Conservation (phyloP, 768 basidiomycete genomes). For the Russula dissimulans region DNA sequence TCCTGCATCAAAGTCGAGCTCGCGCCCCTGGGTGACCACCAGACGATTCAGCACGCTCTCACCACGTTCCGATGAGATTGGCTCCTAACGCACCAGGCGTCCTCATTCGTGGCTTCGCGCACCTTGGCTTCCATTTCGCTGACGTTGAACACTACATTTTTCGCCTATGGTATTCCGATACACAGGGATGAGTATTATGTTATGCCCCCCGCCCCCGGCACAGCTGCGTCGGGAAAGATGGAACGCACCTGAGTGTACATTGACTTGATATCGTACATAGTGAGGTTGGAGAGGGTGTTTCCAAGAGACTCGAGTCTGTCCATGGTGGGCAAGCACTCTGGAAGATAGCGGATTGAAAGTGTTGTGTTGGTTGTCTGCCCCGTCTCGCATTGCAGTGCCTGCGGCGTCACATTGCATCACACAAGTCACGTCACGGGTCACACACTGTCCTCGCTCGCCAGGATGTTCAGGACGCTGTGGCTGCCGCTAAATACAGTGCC, state of each 20-base stretch:
- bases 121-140: slow-evolving; percentile 98
- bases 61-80: not conserved
- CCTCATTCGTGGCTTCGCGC: slow-evolving; percentile 93
- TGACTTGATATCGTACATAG: slow-evolving; percentile 88
- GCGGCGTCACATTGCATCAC: too few relatives aligned
- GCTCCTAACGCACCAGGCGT: slow-evolving; percentile 74
- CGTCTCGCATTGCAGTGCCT: too few relatives aligned
- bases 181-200: not conserved
- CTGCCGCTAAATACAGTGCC: too few relatives aligned
- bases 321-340: slow-evolving; percentile 40
- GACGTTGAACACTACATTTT: slow-evolving; percentile 92
- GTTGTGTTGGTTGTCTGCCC: too few relatives aligned
- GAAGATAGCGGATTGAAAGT: too few relatives aligned
- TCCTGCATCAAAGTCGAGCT: slow-evolving; percentile 98
- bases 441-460: too few relatives aligned
- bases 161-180: slow-evolving; percentile 46
- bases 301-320: slow-evolving; percentile 72
- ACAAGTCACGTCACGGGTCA: too few relatives aligned
- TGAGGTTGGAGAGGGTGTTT: slow-evolving; percentile 68
- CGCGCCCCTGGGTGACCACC: slow-evolving; percentile 63
- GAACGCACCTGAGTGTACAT: slow-evolving; percentile 86
- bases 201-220: not conserved
- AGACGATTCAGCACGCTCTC: not conserved
- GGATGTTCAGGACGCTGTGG: too few relatives aligned
- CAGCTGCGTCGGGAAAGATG: not conserved